Conservation (phyloP, 2,329 filamentous ascomycete genomes). For the Zymoseptoria ardabiliae region DNA sequence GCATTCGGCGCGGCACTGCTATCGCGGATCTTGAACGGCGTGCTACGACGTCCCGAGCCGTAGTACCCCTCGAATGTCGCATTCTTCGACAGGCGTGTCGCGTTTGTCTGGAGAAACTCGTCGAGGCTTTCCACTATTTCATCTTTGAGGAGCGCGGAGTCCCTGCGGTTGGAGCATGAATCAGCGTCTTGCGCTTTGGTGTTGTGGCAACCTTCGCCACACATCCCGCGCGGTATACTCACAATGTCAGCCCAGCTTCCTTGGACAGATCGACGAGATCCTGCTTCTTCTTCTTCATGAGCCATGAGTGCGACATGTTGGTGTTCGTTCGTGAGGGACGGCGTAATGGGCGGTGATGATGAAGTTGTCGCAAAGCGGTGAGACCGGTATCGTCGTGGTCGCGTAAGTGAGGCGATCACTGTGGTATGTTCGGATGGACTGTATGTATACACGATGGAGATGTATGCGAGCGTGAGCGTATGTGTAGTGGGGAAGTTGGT, state of each 20-base stretch:
- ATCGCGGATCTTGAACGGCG: conserved; percentile 42
- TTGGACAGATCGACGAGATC: conserved; percentile 24
- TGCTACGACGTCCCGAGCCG: conserved; percentile 43
- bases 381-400: conserved; percentile 33
- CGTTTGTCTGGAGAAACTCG: conserved; percentile 63
- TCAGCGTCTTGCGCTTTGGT: conserved; percentile 4
- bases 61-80: conserved; percentile 68
- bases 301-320: conserved; percentile 24
- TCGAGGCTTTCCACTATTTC: conserved; percentile 73
- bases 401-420: conserved; percentile 43
- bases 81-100: conserved; percentile 56
- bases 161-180: conserved; percentile 8
- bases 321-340: not conserved
- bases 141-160: conserved; percentile 62
- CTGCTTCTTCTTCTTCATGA: conserved; percentile 25
- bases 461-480: not conserved
- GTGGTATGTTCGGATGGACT: conserved; percentile 1
- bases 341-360: not conserved
- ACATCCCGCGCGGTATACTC: not conserved
- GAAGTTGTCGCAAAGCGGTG: not conserved
- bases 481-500: not conserved
- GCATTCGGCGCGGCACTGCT: conserved; percentile 17
- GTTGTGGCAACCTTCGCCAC: conserved; percentile 42
- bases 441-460: not conserved
- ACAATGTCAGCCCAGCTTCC: conserved; percentile 27